Base-by-base conservation (phyloP, 495 filamentous ascomycete species). In the Lasiosphaeris hirsuta region DNA sequence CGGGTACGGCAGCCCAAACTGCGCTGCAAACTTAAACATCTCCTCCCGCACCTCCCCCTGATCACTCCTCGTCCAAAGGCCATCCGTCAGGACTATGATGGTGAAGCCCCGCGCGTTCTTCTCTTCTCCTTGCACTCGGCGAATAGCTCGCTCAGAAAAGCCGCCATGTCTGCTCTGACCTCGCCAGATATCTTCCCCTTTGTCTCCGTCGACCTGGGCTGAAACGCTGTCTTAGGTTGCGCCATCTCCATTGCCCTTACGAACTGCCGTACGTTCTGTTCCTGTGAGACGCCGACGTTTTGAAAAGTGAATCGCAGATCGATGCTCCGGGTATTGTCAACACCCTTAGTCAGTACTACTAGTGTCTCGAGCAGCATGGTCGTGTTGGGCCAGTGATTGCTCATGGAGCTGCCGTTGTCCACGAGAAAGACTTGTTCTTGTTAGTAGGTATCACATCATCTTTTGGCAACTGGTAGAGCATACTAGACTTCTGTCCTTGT, bases 111-210 rank as follows among this genome's bases (percentile, higher is more conserved):
- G 47, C 30, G 47, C 13, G 9, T 51, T 34, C 47, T 51, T 14
- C 35, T 51, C 30, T 51, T 51, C 10, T 51, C 10, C 10, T 51
- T 51, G 47, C 38, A 51, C 33, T 51, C 47, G 47, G 47, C 19
- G 35, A 38, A 51, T 14, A 51, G 47, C 10, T n/a, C 47, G 33
- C 47, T 51, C 47, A 51, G 11, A 15, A 34, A 11, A 9, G 47
- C 23, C 10, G 47, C 47, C 47, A 51, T 51, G 13, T 51, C 47
- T 3, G 47, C 38, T 14, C 38, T 33, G 4, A 35, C 10, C 23
- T 11, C 11, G 4, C 47, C 47, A 9, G 33, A 34, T 3, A 51
- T 13, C 4, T 49, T 19, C 18, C 33, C 30, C 46, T 49, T 49
- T n/a, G n/a, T n/a, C 7, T 49, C 46, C 18, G 33, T 34, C n/a